These are phyloP conservation scores for Diaporthe nobilis DNA, from an alignment of 2,329 filamentous ascomycete species.

Conservation along the genomic window DNA sequence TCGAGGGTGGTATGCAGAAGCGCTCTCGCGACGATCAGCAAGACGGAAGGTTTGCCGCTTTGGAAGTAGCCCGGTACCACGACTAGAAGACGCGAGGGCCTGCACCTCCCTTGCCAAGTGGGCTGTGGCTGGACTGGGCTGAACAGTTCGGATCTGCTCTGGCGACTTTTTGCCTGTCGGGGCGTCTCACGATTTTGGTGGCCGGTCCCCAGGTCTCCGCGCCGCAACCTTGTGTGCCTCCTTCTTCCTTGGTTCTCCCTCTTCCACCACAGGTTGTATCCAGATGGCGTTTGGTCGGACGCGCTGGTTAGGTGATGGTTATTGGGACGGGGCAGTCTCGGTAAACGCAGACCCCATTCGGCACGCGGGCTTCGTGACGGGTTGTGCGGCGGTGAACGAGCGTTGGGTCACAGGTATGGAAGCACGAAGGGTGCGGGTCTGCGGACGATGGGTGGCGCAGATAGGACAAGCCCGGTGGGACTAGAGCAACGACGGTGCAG, in stretches of 20 bases:
- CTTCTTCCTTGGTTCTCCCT: conserved; percentile 30
- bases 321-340: conserved; percentile 31
- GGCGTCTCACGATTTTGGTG: conserved; percentile 23
- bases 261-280: conserved; percentile 31
- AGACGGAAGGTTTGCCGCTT: conserved; percentile 38
- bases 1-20: conserved; percentile 41
- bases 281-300: conserved; percentile 25
- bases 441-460: conserved; percentile 37
- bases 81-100: conserved; percentile 33
- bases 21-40: conserved; percentile 43
- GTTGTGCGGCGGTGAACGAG: conserved; percentile 36
- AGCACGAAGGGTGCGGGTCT: conserved; percentile 27
- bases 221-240: conserved; percentile 25
- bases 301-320: conserved; percentile 28
- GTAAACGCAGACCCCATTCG: conserved; percentile 38
- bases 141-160: conserved; percentile 35
- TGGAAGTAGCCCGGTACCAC: conserved; percentile 40
- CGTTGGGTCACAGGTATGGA: conserved; percentile 24
- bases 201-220: conserved; percentile 36
- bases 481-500: conserved; percentile 37
- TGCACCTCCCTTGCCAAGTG: conserved; percentile 40
- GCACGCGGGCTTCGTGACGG: conserved; percentile 34
- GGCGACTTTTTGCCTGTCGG: conserved; percentile 28
- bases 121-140: conserved; percentile 34
- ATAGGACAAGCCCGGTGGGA: conserved; percentile 38